These are phyloP conservation scores for Trifolium pratense DNA, from an alignment of 306 rosid species.

Conservation along the genomic window DNA sequence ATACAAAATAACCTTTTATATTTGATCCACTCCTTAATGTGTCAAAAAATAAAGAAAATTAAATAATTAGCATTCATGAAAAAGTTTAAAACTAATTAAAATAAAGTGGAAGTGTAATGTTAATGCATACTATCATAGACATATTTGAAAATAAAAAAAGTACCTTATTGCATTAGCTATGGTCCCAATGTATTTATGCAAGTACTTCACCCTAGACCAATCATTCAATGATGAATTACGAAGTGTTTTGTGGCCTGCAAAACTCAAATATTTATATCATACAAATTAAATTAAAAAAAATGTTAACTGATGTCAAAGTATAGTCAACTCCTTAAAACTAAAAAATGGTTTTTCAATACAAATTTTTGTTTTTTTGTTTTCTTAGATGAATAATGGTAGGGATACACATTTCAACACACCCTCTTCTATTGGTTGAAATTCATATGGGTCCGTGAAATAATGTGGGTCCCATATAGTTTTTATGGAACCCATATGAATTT, in stretches of 20 bases:
- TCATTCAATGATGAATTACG: constrained; percentile 64
- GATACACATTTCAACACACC: too few relatives aligned
- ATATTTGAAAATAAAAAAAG: constrained; percentile 26
- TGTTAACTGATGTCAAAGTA: too few relatives aligned
- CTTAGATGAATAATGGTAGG: too few relatives aligned
- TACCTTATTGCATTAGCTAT: constrained; percentile 57
- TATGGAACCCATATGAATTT: too few relatives aligned
- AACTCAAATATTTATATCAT: neutral
- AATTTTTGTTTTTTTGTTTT: too few relatives aligned
- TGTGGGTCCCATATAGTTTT: too few relatives aligned
- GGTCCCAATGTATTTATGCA: constrained; percentile 50
- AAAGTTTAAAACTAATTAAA: neutral
- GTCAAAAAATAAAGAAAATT: neutral
- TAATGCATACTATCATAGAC: neutral
- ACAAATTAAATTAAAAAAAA: neutral
- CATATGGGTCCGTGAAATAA: too few relatives aligned
- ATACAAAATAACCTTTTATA: constrained; percentile 61
- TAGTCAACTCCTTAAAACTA: too few relatives aligned
- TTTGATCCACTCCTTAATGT: constrained; percentile 62
- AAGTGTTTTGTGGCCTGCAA: constrained; percentile 51
- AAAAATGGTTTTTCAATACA: too few relatives aligned
- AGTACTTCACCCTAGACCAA: constrained; percentile 53
- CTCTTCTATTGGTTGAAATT: too few relatives aligned
- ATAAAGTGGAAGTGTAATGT: neutral
- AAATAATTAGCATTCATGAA: constrained; percentile 3